These are phyloP conservation scores for Schoenoplectus tabernaemontani DNA, from an alignment of 202 grass and related monocot species.

Conservation along the genomic window DNA sequence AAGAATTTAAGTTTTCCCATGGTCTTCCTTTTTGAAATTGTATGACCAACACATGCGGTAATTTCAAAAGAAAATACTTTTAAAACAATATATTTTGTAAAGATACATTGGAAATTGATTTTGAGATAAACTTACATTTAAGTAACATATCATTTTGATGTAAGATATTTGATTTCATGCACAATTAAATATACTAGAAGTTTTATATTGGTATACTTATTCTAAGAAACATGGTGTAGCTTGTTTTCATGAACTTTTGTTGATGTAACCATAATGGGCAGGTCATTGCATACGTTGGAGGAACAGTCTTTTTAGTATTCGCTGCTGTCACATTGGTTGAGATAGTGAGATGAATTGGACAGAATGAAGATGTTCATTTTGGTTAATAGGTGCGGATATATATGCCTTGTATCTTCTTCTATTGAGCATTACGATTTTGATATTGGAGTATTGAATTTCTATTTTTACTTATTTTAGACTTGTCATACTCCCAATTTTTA, in stretches of 20 bases:
- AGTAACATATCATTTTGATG: not conserved
- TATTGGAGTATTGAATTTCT: not conserved
- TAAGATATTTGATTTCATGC: not conserved
- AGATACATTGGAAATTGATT: not conserved
- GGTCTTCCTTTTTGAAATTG: not conserved
- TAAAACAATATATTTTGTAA: not conserved
- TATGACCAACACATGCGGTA: not conserved
- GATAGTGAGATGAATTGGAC: conserved; percentile 50
- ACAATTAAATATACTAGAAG: not conserved
- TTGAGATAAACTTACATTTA: not conserved
- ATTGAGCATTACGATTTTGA: not conserved
- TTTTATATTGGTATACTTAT: not conserved
- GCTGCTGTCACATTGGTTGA: conserved; percentile 73
- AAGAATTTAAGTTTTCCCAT: not conserved
- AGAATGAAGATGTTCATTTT: conserved; percentile 20
- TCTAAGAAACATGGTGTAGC: not conserved
- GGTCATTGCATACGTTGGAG: conserved; percentile 92
- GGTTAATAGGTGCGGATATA: not conserved
- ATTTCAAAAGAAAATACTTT: not conserved
- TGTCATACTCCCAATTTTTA: not conserved
- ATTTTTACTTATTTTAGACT: not conserved
- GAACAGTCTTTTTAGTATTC: conserved; percentile 83
- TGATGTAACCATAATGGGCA: conserved; percentile 23
- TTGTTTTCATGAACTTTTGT: not conserved
- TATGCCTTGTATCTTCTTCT: not conserved